Conservation (phyloP, 441 rosid species). For the Brassica hybrid region DNA sequence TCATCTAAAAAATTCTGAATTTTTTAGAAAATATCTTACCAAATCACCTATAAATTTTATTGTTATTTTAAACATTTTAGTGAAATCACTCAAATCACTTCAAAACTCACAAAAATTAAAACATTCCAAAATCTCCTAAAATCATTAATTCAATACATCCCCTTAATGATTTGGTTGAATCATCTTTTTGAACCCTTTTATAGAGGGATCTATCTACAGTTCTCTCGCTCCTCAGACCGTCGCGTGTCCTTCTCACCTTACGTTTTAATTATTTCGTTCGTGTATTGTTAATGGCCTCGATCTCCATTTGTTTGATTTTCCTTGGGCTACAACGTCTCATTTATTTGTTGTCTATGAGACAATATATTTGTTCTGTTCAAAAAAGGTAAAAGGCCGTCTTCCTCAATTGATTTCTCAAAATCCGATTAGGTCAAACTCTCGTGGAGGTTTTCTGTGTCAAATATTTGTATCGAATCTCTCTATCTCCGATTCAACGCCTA, state of each 20-base stretch:
- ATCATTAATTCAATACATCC: too few relatives aligned
- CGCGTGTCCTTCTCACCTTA: background rate
- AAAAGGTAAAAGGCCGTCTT: background rate
- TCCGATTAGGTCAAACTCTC: background rate
- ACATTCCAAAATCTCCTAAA: too few relatives aligned
- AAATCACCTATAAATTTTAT: too few relatives aligned
- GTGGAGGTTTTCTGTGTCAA: background rate
- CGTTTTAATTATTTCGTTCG: background rate
- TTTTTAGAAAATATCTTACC: too few relatives aligned
- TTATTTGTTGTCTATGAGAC: background rate
- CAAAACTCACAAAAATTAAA: too few relatives aligned
- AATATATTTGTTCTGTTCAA: background rate
- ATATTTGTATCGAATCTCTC: background rate
- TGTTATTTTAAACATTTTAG: too few relatives aligned
- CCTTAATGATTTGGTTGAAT: too few relatives aligned
- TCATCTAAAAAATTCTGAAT: too few relatives aligned
- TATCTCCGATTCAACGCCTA: background rate
- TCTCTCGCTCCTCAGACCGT: background rate
- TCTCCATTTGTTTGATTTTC: background rate
- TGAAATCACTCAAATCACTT: too few relatives aligned
- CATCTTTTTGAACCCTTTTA: too few relatives aligned
- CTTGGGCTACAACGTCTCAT: background rate
- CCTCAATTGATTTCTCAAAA: background rate
- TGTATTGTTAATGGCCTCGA: background rate
- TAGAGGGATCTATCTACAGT: too few relatives aligned